phyloP scores from a whole-genome alignment of 441 rosid genomes.

The Corymbia calophylla region DNA sequence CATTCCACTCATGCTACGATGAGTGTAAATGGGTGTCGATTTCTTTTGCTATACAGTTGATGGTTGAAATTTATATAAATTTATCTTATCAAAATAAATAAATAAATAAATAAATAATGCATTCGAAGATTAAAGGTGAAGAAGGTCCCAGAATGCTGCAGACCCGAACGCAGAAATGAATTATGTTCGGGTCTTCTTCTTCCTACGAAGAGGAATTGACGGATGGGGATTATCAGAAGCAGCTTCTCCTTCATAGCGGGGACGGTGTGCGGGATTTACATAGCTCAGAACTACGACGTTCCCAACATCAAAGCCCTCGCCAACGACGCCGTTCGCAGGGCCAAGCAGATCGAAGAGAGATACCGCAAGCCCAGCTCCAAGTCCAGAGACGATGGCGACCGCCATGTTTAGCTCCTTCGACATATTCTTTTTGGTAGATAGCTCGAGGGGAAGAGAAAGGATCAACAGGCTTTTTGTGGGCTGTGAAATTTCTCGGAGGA shows the following conservation, averaged over 20 bases:
- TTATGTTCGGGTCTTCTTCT: not conserved
- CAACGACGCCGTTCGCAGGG: constrained; percentile 35
- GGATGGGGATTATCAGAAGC: constrained; percentile 74
- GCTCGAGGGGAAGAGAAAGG: not conserved
- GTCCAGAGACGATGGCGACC: not conserved
- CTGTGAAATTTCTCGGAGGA: not conserved
- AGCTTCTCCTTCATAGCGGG: constrained; percentile 60
- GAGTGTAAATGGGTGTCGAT: too few species aligned
- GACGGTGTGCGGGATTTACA: constrained; percentile 60
- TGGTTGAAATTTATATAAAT: too few species aligned
- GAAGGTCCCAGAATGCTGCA: not conserved
- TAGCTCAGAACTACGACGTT: constrained; percentile 86
- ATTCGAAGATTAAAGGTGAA: not conserved
- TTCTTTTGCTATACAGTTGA: too few species aligned
- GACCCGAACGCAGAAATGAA: not conserved
- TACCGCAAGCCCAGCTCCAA: constrained; percentile 58
- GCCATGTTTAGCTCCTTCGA: not conserved
- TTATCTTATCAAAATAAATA: too few species aligned
- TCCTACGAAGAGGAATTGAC: not conserved
- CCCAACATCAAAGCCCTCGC: constrained; percentile 66
- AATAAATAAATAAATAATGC: not conserved
- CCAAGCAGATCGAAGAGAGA: constrained; percentile 54
- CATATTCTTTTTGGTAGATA: not conserved
- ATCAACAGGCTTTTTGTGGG: not conserved
- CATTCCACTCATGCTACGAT: too few species aligned